Conservation (phyloP, 371 early-diverging fungal genomes). For the Phascolomyces articulosus region DNA sequence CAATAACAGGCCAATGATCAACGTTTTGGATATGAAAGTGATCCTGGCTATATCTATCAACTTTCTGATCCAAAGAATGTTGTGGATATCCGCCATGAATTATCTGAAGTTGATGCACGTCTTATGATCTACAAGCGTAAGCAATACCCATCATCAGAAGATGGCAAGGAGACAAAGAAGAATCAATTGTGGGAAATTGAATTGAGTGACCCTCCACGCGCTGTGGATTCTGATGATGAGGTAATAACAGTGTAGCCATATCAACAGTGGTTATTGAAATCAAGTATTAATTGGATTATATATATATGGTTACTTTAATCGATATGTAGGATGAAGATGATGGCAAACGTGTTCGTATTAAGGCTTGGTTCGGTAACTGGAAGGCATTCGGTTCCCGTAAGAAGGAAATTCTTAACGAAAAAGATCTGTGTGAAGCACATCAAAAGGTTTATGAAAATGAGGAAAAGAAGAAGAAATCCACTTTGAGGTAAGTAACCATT, state of each 20-base stretch:
- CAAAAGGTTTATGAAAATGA: slow-evolving; percentile 39
- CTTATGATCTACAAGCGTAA: slow-evolving; percentile 41
- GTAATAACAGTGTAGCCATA: not conserved
- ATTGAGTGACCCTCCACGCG: slow-evolving; percentile 37
- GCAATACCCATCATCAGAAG: slow-evolving; percentile 26
- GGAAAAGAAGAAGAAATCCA: slow-evolving; percentile 44
- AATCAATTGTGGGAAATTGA: slow-evolving; percentile 45
- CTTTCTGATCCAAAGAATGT: slow-evolving; percentile 30
- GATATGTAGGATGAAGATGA: slow-evolving; percentile 19
- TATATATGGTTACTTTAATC: too few species aligned
- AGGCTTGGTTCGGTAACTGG: slow-evolving; percentile 52
- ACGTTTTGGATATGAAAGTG: slow-evolving; percentile 37
- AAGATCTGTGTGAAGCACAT: slow-evolving; percentile 41
- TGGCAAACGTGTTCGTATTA: slow-evolving; percentile 34
- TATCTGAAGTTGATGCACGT: slow-evolving; percentile 30
- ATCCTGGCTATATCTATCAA: slow-evolving; percentile 35
- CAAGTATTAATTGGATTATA: too few species aligned
- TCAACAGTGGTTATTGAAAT: too few species aligned
- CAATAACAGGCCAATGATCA: slow-evolving; percentile 30
- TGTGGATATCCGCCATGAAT: slow-evolving; percentile 36
- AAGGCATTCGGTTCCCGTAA: slow-evolving; percentile 37
- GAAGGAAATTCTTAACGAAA: slow-evolving; percentile 33
- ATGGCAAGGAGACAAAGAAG: slow-evolving; percentile 3
- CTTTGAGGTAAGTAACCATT: slow-evolving; percentile 35
- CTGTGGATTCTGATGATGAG: slow-evolving; percentile 40